Evolutionary conservation across 2,329 filamentous ascomycete genomes (phyloP).

Genomic region (Colletotrichum trifolii): DNA sequence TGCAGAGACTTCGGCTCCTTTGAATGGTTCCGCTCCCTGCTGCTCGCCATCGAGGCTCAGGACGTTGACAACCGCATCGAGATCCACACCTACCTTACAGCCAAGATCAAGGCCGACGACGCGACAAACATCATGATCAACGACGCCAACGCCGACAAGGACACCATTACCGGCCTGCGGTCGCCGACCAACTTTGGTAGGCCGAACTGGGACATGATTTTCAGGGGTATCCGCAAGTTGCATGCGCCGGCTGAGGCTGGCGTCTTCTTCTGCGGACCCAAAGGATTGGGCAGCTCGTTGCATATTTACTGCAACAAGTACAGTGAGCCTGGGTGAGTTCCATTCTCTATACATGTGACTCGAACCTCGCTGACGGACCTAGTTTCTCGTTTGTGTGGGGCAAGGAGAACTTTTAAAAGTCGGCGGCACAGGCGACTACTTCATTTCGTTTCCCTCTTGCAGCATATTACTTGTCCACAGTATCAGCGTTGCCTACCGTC

Average conservation of each 20-base stretch:
- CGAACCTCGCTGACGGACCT: conserved; percentile 29
- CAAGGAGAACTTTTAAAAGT: conserved; percentile 73
- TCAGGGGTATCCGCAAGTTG: conserved; percentile 83
- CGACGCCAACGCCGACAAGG: conserved; percentile 84
- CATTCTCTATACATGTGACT: background rate
- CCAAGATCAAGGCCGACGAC: conserved; percentile 86
- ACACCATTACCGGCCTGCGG: conserved; percentile 84
- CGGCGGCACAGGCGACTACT: conserved; percentile 25
- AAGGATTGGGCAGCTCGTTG: conserved; percentile 78
- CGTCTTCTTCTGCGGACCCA: conserved; percentile 89
- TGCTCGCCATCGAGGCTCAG: conserved; percentile 87
- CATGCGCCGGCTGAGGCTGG: conserved; percentile 78
- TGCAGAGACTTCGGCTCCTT: conserved; percentile 89
- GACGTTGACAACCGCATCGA: conserved; percentile 87
- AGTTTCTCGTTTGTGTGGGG: conserved; percentile 76
- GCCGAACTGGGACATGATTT: conserved; percentile 92
- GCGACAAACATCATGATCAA: conserved; percentile 95
- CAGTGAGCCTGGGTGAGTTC: conserved; percentile 78
- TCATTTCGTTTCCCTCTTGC: conserved; percentile 35
- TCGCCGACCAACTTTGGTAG: conserved; percentile 87
- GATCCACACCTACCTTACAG: conserved; percentile 89
- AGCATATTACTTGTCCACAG: conserved; percentile 33
- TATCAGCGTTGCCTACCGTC: conserved; percentile 25
- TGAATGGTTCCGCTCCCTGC: conserved; percentile 88
- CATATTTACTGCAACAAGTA: conserved; percentile 92